Conservation (phyloP, 2,329 filamentous ascomycete genomes). For the Cladosporium velox region DNA sequence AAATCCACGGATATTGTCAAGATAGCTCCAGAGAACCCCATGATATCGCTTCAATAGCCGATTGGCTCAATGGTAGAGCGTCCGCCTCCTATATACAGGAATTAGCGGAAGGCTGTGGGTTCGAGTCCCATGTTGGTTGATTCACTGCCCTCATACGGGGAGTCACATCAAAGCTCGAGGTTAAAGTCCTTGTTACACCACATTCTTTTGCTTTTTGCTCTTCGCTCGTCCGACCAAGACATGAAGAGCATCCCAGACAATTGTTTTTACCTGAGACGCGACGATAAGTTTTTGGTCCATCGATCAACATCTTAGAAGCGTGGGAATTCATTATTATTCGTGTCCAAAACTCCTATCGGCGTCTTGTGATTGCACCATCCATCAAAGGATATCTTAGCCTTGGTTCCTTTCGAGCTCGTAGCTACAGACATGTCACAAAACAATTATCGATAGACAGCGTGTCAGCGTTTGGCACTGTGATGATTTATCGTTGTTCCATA, state of each 20-base stretch:
- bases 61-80: slow-evolving; percentile 23
- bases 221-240: neutral
- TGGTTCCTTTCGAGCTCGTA: neutral
- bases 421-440: neutral
- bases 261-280: neutral
- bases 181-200: neutral
- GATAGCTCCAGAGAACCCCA: neutral
- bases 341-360: neutral
- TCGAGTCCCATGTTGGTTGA: slow-evolving; percentile 33
- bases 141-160: neutral
- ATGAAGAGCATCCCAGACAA: neutral
- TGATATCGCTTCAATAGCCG: neutral
- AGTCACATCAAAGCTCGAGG: neutral
- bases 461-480: neutral
- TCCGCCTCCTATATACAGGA: slow-evolving; percentile 15
- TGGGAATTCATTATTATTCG: neutral
- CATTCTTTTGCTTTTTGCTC: neutral
- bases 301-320: neutral
- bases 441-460: neutral
- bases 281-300: neutral
- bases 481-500: neutral
- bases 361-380: neutral
- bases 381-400: neutral
- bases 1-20: too few relatives aligned
- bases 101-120: slow-evolving; percentile 31